Conservation (phyloP, 1,139 yeast genomes). For the Pichia sp. region DNA sequence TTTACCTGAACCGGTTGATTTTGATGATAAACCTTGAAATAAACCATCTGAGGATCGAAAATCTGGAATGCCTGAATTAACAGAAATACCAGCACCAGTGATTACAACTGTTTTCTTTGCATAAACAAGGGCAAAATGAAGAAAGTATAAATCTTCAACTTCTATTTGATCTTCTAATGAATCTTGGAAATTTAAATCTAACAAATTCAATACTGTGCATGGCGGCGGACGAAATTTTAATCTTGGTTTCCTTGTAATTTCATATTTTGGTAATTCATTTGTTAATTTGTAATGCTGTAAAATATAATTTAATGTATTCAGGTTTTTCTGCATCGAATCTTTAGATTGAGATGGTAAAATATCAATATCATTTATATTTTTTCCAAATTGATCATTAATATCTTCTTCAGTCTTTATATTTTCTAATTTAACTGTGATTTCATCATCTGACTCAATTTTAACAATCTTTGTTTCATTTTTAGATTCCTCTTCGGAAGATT, state of each 20-base stretch:
- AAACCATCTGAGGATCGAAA: conserved; percentile 75
- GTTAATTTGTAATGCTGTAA: conserved; percentile 7
- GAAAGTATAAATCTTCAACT: conserved; percentile 35
- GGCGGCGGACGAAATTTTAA: conserved; percentile 37
- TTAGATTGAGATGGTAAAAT: too few species aligned
- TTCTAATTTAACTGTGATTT: background rate
- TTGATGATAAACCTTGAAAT: conserved; percentile 48
- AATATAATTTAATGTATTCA: background rate
- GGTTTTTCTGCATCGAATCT: background rate
- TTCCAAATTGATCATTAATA: too few species aligned
- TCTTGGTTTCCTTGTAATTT: conserved; percentile 31
- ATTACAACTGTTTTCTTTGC: conserved; percentile 47
- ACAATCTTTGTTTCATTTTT: background rate
- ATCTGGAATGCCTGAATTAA: conserved; percentile 88
- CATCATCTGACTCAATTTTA: conserved; percentile 1
- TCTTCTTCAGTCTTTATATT: too few species aligned
- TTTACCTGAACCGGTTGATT: conserved; percentile 51
- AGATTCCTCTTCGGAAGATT: too few species aligned
- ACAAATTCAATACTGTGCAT: conserved; percentile 36
- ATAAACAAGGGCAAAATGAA: conserved; percentile 42
- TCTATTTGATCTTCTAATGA: conserved; percentile 31
- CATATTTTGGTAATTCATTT: conserved; percentile 10
- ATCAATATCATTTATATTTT: background rate
- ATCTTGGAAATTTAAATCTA: conserved; percentile 23
- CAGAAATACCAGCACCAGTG: conserved; percentile 87